Evolutionary conservation across 2,329 filamentous ascomycete species (phyloP), one percentile per base, ranked within the genome.

Genomic region (Penicillium sp.): DNA sequence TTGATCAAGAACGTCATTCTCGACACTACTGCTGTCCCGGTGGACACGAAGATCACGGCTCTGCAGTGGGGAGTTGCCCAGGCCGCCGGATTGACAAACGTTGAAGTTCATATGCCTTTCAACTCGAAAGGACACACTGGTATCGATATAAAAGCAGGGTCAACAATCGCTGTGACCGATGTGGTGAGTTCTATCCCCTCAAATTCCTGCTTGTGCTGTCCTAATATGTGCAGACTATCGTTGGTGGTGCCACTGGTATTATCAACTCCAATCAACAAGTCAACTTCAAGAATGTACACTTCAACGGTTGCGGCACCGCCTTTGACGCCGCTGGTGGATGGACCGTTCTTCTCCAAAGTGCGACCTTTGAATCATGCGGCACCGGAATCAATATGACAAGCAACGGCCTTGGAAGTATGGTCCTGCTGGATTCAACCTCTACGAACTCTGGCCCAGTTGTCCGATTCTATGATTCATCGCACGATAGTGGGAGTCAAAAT

Each of bases 231-330:
- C 26, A 58, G 56, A 33, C 39, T 18, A 54, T 65, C 27, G 44
- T 40, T 4, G 59, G 59, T 15, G 58, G 60, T 17, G 51, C 44
- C 0, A 50, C 57, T 9, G 60, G 60, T 15, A 54, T 65, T 28
- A 49, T 50, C 15, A 54, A 58, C 29, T 55, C 51, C 2, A 60
- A 61, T 15, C 60, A 64, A 17, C 57, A 64, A 33, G 59, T 59
- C 38, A 58, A 59, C 26, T 59, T 63, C 47, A 80, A 80, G 57
- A 61, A 67, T 1, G 59, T 70, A 23, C 76, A 70, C 55, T 85
- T 81, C 63, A 75, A 70, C 44, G 81, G 80, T 51, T 84, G 81
- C 54, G 76, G 73, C 3, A 72, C 70, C 2, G 59, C 67, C 0
- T 70, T 83, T 30, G 26, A 45, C 5, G 69, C 68, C 0, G 68